Conservation (phyloP, 2,329 filamentous ascomycete species). For the Parafenestella ontariensis region DNA sequence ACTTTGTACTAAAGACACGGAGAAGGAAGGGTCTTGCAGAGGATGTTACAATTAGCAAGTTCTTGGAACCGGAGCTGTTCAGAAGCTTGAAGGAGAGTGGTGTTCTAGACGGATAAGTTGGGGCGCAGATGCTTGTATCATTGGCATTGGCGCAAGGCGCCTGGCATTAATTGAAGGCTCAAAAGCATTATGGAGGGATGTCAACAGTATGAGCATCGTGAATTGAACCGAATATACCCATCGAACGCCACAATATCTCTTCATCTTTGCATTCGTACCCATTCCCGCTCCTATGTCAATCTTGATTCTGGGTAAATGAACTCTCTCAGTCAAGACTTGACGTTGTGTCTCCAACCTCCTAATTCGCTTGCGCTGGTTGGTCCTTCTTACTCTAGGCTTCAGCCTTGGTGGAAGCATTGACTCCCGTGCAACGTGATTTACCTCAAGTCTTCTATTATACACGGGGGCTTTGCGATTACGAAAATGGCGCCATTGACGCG, state of each 20-base stretch:
- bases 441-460: background rate
- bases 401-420: background rate
- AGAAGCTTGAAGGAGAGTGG: conserved; percentile 87
- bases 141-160: conserved; percentile 19
- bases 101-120: conserved; percentile 68
- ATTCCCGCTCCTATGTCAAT: no score
- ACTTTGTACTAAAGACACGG: conserved; percentile 96
- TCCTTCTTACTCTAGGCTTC: background rate
- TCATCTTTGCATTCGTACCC: no score
- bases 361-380: no score
- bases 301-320: no score
- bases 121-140: conserved; percentile 7
- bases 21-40: conserved; percentile 92
- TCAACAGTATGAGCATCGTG: background rate
- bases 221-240: background rate
- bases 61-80: conserved; percentile 93
- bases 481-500: background rate
- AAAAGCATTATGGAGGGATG: conserved; percentile 3
- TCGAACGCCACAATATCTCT: background rate
- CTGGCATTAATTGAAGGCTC: conserved; percentile 1
- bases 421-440: background rate
- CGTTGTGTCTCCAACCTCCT: no score
- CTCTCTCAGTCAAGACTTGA: no score
- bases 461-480: background rate
- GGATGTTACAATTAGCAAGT: conserved; percentile 94